Conservation (phyloP, 768 basidiomycete species). For the Leccinum longicurvipes region DNA sequence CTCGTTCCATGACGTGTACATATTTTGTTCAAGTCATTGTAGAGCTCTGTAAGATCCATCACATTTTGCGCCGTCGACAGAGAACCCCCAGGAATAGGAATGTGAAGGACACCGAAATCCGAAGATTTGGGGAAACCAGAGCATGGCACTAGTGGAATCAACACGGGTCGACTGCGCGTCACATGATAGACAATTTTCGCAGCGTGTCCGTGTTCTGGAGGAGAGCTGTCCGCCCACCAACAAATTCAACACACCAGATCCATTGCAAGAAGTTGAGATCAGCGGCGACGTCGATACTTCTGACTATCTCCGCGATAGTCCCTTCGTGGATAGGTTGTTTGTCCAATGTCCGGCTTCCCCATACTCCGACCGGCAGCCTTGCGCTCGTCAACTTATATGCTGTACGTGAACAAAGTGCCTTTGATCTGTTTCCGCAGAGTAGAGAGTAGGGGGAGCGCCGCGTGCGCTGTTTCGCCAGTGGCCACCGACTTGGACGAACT, state of each 20-base stretch:
- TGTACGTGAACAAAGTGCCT: conserved; percentile 78
- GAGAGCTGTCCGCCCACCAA: conserved; percentile 55
- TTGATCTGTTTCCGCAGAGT: conserved; percentile 63
- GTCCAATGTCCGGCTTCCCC: conserved; percentile 6
- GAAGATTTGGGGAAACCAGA: conserved; percentile 63
- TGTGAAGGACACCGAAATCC: conserved; percentile 54
- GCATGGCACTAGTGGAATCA: conserved; percentile 44
- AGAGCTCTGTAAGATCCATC: conserved; percentile 54
- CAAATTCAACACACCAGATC: neutral
- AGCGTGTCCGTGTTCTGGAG: conserved; percentile 61
- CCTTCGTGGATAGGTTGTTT: conserved; percentile 49
- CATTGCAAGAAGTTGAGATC: conserved; percentile 55
- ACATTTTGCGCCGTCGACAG: conserved; percentile 56
- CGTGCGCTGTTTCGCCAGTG: conserved; percentile 75
- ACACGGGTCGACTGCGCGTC: conserved; percentile 38
- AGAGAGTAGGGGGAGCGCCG: conserved; percentile 61
- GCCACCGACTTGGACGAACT: conserved; percentile 94
- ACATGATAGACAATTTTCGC: conserved; percentile 60
- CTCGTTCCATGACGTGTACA: conserved; percentile 51
- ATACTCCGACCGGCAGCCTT: conserved; percentile 38
- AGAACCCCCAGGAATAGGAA: conserved; percentile 13
- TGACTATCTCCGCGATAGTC: conserved; percentile 72
- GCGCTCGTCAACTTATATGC: conserved; percentile 75
- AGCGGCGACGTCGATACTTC: conserved; percentile 73
- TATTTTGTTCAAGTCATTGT: conserved; percentile 59